Base-by-base conservation (phyloP, 192 early-diverging fungal genomes). In the Rhizophlyctis rosea region DNA sequence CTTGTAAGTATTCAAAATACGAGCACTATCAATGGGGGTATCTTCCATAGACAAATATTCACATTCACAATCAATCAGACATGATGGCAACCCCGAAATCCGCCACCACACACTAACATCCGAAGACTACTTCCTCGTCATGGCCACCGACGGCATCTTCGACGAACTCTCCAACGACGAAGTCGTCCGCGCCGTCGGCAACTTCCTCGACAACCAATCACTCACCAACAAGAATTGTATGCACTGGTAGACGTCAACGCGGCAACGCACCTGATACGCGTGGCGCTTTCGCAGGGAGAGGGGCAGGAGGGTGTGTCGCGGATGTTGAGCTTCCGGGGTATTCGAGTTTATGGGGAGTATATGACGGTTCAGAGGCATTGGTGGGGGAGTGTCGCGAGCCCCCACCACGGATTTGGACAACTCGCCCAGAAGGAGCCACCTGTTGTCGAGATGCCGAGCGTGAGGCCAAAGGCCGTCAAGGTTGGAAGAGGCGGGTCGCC, bases 141-240 rank as follows among this genome's bases (percentile, higher is more conserved):
- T 95, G 56, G 90, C 90, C 2, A 84, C 90, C 0, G 92, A 92
- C 77, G 92, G 92, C 4, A 68, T 95, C 1, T 93, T 89, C 76
- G 91, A 93, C 57, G 72, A 84, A 59, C 58, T 92, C 49, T 82
- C 82, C 2, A 85, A 85, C 47, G 81, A 78, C 1, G 84, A 92
- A 39, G 74, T 82, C 47, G 85, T 74, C 13, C 72, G 73, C 0
- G 67, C 77, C 28, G 76, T 86, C 4, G 79, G 67, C 2, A 29
- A 62, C 3, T 71, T 71, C 30, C 30, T 80, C 24, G 76, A 80
- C n/a, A n/a, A n/a, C n/a, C n/a, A n/a, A n/a, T n/a, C n/a, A n/a
- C n/a, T n/a, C n/a, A n/a, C n/a, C n/a, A n/a, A n/a, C n/a, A n/a
- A n/a, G n/a, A n/a, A n/a, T n/a, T n/a, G n/a, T n/a, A n/a, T 18